Conservation (phyloP, 345 rosid species). For the Populus nigra region DNA sequence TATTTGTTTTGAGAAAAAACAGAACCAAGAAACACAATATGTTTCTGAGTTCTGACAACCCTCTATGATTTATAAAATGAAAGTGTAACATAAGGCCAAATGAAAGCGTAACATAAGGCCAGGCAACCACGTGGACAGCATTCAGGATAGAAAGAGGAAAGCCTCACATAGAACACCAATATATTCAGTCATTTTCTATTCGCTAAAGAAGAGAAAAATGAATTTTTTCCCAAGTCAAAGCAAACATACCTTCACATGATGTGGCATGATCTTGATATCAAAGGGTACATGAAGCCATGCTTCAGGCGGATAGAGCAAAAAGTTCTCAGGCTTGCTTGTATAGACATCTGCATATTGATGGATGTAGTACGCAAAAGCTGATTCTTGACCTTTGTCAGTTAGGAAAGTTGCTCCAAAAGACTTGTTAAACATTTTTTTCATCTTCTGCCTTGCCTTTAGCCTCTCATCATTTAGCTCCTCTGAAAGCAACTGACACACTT, state of each 20-base stretch:
- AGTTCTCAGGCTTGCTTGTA: constrained; percentile 92
- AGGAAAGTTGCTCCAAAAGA: constrained; percentile 98
- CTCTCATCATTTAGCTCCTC: constrained; percentile 74
- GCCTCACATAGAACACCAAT: background rate
- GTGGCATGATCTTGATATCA: constrained; percentile 95
- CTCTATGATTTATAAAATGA: background rate
- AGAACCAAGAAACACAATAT: background rate
- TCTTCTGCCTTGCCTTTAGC: constrained; percentile 56
- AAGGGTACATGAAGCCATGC: constrained; percentile 95
- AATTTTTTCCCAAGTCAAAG: background rate
- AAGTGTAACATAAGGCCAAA: background rate
- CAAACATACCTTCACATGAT: constrained; percentile 76
- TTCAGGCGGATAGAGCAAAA: constrained; percentile 67
- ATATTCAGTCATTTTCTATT: background rate
- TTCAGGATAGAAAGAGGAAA: background rate
- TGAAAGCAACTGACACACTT: constrained; percentile 51
- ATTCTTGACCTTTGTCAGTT: constrained; percentile 88
- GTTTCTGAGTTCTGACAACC: background rate
- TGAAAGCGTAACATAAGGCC: background rate
- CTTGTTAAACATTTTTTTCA: constrained; percentile 86
- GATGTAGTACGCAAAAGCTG: constrained; percentile 92
- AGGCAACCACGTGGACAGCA: background rate
- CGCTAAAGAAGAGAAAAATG: background rate
- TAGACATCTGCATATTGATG: constrained; percentile 92
- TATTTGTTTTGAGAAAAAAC: background rate